These are phyloP conservation scores for Fusarium haematococcum DNA, from an alignment of 2,329 filamentous ascomycete genomes.

Conservation along the genomic window DNA sequence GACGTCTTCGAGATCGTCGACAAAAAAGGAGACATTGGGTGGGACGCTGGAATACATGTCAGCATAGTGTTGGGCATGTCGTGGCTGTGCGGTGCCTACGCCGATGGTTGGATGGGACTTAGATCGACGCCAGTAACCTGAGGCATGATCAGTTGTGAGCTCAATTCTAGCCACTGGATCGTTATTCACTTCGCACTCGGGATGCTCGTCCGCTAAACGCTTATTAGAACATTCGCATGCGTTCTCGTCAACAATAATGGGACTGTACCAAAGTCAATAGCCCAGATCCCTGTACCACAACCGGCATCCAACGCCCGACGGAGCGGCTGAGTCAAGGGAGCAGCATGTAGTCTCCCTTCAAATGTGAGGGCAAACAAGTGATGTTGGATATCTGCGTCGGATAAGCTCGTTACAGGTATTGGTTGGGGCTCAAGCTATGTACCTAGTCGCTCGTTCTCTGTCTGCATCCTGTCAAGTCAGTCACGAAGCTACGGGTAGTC, in stretches of 20 bases:
- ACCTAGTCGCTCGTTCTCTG: slow-evolving; percentile 29
- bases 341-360: slow-evolving; percentile 6
- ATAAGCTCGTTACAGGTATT: background rate
- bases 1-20: slow-evolving; percentile 17
- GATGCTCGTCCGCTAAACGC: slow-evolving; percentile 20
- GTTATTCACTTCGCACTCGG: slow-evolving; percentile 16
- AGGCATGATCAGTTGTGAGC: background rate
- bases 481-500: background rate
- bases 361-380: slow-evolving; percentile 26
- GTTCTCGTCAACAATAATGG: rapidly evolving
- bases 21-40: slow-evolving; percentile 23
- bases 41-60: slow-evolving; percentile 8
- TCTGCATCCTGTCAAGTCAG: background rate
- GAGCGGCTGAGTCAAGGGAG: background rate
- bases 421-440: background rate
- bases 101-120: slow-evolving; percentile 22
- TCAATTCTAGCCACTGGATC: background rate
- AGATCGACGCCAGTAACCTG: slow-evolving; percentile 27
- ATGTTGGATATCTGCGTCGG: slow-evolving; percentile 23
- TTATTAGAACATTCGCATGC: background rate
- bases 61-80: background rate
- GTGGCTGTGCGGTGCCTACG: background rate
- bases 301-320: background rate
- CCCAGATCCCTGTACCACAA: background rate
- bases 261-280: slow-evolving; percentile 20